Percentiles rank a stretch among this genome's conserved stretches.
Conservation (phyloP, 2,329 filamentous ascomycete species). For the Chaetothyriales sp. region DNA sequence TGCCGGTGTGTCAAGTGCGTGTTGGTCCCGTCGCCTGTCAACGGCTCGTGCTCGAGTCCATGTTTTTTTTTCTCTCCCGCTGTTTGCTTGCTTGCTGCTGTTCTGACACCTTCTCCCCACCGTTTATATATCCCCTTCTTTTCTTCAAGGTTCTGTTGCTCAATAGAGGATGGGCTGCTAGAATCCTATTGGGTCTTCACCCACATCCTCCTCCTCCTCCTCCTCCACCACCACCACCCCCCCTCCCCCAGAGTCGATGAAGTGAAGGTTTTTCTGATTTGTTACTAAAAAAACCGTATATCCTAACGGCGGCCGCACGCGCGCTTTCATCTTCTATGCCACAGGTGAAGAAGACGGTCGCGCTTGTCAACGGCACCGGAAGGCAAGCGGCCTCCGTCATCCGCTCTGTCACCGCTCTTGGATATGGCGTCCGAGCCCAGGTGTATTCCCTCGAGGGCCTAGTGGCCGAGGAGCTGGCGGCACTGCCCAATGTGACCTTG, state of each 20-base stretch:
- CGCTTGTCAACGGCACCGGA: slow-evolving; percentile 89
- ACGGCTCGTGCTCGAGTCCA: background rate
- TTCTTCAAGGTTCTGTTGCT: background rate
- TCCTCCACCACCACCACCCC: too few species aligned
- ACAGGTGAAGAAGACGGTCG: slow-evolving; percentile 53
- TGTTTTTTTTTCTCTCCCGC: background rate
- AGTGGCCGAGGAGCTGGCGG: slow-evolving; percentile 71
- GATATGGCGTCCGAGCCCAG: slow-evolving; percentile 85
- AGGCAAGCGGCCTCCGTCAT: slow-evolving; percentile 92
- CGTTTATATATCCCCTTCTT: background rate
- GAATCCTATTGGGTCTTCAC: background rate
- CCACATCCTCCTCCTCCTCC: too few species aligned
- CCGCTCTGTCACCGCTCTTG: slow-evolving; percentile 81
- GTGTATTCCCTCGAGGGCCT: slow-evolving; percentile 74
- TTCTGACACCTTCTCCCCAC: background rate
- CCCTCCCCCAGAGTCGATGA: background rate
- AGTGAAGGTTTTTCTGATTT: background rate
- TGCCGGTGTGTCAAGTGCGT: background rate
- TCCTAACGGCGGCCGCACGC: background rate
- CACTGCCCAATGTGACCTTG: slow-evolving; percentile 66
- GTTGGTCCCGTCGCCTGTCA: background rate
- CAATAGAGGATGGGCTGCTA: background rate
- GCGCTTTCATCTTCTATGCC: slow-evolving; percentile 11
- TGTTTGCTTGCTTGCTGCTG: background rate
- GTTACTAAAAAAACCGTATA: background rate